Evolutionary conservation across 768 basidiomycete species (phyloP).

Genomic region (Termitomyces bulborhizus): DNA sequence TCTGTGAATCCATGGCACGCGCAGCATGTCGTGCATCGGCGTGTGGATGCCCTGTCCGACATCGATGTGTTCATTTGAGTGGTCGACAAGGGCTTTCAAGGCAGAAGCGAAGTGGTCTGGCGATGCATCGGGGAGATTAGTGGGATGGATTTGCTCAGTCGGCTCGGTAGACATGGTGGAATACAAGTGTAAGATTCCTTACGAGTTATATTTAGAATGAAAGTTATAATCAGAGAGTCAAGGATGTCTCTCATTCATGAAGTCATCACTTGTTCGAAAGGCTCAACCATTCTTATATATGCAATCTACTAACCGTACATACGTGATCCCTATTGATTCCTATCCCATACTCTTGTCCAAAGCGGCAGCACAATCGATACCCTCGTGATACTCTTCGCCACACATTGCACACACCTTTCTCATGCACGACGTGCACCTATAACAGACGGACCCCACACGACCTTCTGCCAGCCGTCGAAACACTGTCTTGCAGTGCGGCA

Average conservation of each 20-base stretch:
- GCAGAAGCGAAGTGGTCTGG: constrained; percentile 25
- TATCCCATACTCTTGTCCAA: not conserved
- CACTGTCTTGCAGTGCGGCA: constrained; percentile 41
- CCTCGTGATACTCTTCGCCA: constrained; percentile 33
- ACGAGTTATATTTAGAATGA: constrained; percentile 2
- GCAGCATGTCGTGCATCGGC: constrained; percentile 20
- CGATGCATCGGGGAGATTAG: constrained; percentile 29
- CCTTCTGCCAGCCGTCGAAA: constrained; percentile 24
- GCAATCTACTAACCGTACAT: not conserved
- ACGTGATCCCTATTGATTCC: too few relatives aligned
- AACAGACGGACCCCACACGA: not conserved
- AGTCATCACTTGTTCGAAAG: not conserved
- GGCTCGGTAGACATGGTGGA: not conserved
- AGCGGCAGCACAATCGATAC: constrained; percentile 24
- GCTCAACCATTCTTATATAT: not conserved
- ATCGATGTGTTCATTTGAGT: constrained; percentile 23
- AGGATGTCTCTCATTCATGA: too few relatives aligned
- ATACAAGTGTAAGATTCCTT: not conserved
- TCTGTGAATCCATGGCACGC: constrained; percentile 34
- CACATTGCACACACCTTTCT: constrained; percentile 32
- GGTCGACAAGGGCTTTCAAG: constrained; percentile 29
- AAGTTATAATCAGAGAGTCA: not conserved
- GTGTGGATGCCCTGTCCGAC: constrained; percentile 27
- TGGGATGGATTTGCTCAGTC: constrained; percentile 21
- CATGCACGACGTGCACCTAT: constrained; percentile 28